Evolutionary conservation across 2,329 filamentous ascomycete genomes (phyloP), one percentile per base, ranked within the genome.

Genomic region (Alternaria panax): DNA sequence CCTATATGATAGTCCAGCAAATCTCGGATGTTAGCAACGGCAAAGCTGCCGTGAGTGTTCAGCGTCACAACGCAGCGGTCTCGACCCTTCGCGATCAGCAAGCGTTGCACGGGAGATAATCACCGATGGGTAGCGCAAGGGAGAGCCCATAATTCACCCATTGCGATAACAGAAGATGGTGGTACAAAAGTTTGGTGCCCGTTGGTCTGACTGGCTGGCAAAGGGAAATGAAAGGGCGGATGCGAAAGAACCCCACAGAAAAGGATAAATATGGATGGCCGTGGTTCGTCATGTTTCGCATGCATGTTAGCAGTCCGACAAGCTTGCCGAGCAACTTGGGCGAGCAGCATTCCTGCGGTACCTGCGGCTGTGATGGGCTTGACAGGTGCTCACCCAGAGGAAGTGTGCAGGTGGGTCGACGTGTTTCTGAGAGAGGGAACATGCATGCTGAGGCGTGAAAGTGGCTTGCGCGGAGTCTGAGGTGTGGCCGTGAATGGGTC

Each of bases 201-300:
- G 34, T 32, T 45, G 27, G 24, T 50, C 30, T 46, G 25, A 48
- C 42, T 54, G 56, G 56, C 32, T 42, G 51, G 38, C 38, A 9
- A n/a, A 36, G 41, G 45, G 57, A 59, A 59, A 59, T 59, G 57
- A 59, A 56, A 50, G 57, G 57, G 57, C 45, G 45, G 45, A 41
- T 51, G 40, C 57, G 57, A 45, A 43, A 22, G 24, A 42, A 56
- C 38, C 57, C 51, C 57, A 59, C 52, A 59, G 43, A 45, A 45
- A 45, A 51, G 46, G 34, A 22, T 57, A 30, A 51, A 38, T 36
- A 32, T 51, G 40, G 54, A 12, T 38, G 46, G 47, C 46, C 18
- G 46, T 57, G 54, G 54, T 52, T 57, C 38, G 54, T 47, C 24
- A 42, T 58, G 50, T 59, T 56, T 59, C 40, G 45, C 51, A 50